phyloP scores from a whole-genome alignment of 139 green algal species.

The Chlamydomonas incerta region DNA sequence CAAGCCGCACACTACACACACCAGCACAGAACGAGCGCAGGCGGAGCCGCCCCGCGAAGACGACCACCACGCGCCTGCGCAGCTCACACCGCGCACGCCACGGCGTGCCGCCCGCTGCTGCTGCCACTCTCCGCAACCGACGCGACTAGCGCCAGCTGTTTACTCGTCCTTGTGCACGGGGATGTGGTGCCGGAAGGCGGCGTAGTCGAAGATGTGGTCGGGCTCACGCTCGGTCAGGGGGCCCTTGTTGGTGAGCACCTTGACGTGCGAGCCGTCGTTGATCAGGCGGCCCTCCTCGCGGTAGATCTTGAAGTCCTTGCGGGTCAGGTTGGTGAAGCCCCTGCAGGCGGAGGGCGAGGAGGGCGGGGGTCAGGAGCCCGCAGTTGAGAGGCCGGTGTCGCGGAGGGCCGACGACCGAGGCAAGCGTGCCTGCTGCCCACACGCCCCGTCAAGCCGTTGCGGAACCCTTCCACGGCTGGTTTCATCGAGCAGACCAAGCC shows the following conservation, averaged over 20 bases:
- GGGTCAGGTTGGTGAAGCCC: conserved; percentile 95
- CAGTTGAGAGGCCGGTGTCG: no score
- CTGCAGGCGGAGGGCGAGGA: conserved; percentile 42
- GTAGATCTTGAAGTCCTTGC: conserved; percentile 94
- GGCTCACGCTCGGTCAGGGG: conserved; percentile 72
- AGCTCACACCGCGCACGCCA: no score
- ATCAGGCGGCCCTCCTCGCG: conserved; percentile 93
- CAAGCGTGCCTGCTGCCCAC: no score
- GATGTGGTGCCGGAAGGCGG: conserved; percentile 65
- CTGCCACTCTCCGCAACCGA: no score
- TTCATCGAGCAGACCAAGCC: no score
- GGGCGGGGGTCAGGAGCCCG: no score
- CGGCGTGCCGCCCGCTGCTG: no score
- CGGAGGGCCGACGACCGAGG: no score
- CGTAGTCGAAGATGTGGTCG: conserved; percentile 72
- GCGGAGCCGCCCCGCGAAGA: no score
- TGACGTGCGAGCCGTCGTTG: conserved; percentile 89
- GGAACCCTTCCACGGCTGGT: no score
- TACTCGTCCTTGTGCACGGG: conserved; percentile 61
- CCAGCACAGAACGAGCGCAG: neutral
- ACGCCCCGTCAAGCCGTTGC: no score
- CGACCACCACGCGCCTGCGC: no score
- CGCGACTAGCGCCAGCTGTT: neutral
- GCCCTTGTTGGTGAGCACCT: conserved; percentile 72
- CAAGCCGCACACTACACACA: neutral